Percentiles rank a stretch among this genome's conserved stretches.
These are phyloP conservation scores for Areca catechu DNA, from an alignment of 176 grass and related monocot genomes.

Conservation along the genomic window DNA sequence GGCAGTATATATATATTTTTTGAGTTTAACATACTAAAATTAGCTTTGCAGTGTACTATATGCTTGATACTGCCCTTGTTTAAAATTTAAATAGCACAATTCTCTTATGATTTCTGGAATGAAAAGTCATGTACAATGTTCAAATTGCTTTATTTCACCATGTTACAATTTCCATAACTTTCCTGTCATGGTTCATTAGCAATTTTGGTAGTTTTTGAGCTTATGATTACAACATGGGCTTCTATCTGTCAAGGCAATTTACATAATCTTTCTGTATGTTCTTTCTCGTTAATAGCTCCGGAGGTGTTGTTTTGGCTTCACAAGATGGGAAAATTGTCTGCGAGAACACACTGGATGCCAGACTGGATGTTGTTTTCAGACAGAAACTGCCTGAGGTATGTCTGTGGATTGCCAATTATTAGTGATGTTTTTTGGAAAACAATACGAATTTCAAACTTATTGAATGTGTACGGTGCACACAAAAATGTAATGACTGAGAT, in stretches of 20 bases:
- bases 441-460: background rate
- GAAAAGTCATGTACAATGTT: no score
- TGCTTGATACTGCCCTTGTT: no score
- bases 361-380: constrained; percentile 62
- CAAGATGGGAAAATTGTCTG: constrained; percentile 80
- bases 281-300: constrained; percentile 37
- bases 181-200: no score
- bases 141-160: no score
- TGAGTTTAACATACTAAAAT: no score
- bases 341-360: constrained; percentile 89
- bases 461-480: no score
- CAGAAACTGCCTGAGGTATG: constrained; percentile 84
- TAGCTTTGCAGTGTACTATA: no score
- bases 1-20: no score
- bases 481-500: no score
- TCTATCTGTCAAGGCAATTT: background rate
- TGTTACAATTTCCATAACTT: no score
- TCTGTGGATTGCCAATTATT: constrained; percentile 1
- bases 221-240: background rate
- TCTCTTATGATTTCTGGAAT: no score
- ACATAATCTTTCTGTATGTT: constrained; percentile 9
- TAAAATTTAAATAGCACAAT: no score
- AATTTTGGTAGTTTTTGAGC: background rate
- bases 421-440: background rate
- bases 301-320: constrained; percentile 79